Base-by-base conservation (phyloP, 306 rosid genomes). In the Rubus parviflorus region DNA sequence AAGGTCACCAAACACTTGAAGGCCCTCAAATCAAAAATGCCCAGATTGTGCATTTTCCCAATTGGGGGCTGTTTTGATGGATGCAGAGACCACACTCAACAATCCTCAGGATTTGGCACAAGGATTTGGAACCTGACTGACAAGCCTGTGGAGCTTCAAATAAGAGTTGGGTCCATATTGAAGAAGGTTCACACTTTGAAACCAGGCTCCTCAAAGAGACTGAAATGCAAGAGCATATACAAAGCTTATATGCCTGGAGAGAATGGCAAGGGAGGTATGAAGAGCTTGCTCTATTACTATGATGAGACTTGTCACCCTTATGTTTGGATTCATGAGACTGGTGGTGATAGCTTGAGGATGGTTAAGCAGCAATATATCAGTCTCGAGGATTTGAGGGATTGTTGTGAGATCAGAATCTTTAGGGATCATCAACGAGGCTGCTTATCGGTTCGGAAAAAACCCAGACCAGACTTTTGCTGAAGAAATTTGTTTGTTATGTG, bases 251-350 rank as follows among this genome's bases (percentile, higher is more conserved):
- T 90, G 94, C 97, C 98, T 38, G 82, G 87, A 4, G 72, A 64
- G 48, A 85, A 77, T 56, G 88, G 82, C 2, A 73, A 81, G 19
- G 84, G 79, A 23, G 86, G 84, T 6, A 83, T 90, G 90, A 94
- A 88, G 88, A 88, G 84, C 80, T 73, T 92, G 85, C 87, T 94
- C 67, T 94, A 94, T 83, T 87, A 84, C 86, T 92, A 87, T 68
- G 98, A 95, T 77, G 93, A 95, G 80, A 90, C 91, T 19, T 87
- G 90, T 13, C 98, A 92, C n/a, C 98, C 97, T 79, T 92, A 92
- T 79, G 81, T 95, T 20, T 95, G 97, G 98, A 87, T 95, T 72
- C 88, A 86, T 72, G 98, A 92, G 79, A 83, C 79, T 3, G 95
- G 97, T 3, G 86, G 85, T 80, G 95, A 88, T 60, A 88, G 93